A percentile compares a stretch with the other conserved stretches of the same genome.
Evolutionary conservation across 495 filamentous ascomycete genomes (phyloP).

Genomic region (Symbiotaphrina buchneri): DNA sequence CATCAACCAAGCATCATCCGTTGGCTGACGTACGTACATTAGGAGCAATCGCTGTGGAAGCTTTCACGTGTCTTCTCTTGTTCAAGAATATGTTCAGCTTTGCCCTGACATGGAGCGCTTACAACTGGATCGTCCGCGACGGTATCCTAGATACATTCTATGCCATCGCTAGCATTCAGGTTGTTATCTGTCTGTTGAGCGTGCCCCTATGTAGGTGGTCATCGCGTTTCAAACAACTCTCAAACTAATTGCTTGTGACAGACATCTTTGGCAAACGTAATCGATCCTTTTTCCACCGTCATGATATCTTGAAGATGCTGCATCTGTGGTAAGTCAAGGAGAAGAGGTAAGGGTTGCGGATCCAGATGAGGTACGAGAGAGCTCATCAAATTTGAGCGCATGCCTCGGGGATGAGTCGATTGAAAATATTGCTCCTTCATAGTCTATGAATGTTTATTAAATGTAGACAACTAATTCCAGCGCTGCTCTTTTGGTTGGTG

Average conservation of each 20-base stretch:
- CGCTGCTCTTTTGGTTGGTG: too few species aligned
- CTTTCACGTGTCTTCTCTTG: slow-evolving; percentile 71
- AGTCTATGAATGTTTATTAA: too few species aligned
- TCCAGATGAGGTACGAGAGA: too few species aligned
- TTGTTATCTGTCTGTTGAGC: slow-evolving; percentile 45
- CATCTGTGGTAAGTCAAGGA: slow-evolving; percentile 9
- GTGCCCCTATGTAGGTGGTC: slow-evolving; percentile 56
- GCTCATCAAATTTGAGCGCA: too few species aligned
- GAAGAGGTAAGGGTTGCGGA: too few species aligned
- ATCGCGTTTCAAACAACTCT: not conserved
- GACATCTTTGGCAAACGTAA: slow-evolving; percentile 68
- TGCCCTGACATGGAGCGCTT: slow-evolving; percentile 59
- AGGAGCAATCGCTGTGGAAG: slow-evolving; percentile 73
- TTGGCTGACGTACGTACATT: not conserved
- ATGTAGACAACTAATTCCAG: too few species aligned
- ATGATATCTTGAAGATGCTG: slow-evolving; percentile 41
- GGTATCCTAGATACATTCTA: slow-evolving; percentile 44
- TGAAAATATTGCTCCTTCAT: too few species aligned
- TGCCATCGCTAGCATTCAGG: slow-evolving; percentile 50
- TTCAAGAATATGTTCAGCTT: slow-evolving; percentile 93
- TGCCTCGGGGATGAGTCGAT: too few species aligned
- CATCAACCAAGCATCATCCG: not conserved
- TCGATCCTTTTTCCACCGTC: slow-evolving; percentile 41
- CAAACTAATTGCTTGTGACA: slow-evolving; percentile 13
- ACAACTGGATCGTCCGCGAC: slow-evolving; percentile 45